phyloP scores from a whole-genome alignment of 345 rosid genomes.

The Anastatica hierochuntica region DNA sequence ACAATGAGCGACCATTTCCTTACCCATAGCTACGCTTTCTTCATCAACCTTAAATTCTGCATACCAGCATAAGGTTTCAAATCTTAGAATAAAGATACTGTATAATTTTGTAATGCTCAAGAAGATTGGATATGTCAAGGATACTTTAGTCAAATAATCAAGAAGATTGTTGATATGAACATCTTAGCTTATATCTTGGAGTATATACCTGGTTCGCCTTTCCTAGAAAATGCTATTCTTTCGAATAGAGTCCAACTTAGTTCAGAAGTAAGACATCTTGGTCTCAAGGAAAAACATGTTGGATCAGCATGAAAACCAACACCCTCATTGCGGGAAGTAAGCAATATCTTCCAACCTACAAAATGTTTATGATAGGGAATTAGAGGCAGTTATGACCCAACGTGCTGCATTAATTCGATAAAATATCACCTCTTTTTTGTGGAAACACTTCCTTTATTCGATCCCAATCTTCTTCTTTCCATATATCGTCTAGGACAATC shows the following conservation, averaged over 20 bases:
- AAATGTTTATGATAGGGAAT: background rate
- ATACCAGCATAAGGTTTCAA: background rate
- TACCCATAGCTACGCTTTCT: constrained; percentile 1
- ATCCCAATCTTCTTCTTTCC: constrained; percentile 34
- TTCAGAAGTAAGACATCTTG: background rate
- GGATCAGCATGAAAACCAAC: constrained; percentile 25
- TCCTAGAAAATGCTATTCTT: constrained; percentile 19
- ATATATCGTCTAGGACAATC: constrained; percentile 37
- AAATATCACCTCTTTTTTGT: background rate
- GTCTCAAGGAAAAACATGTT: background rate
- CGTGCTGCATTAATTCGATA: no score
- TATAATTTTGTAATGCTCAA: no score
- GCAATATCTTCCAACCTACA: constrained; percentile 28
- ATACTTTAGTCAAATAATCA: no score
- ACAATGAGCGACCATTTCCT: constrained; percentile 8
- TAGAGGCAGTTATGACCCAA: background rate
- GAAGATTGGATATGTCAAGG: no score
- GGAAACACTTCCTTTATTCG: constrained; percentile 27
- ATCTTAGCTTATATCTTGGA: no score
- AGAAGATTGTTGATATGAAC: no score
- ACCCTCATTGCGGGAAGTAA: constrained; percentile 36
- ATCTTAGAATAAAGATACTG: background rate
- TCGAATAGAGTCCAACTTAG: constrained; percentile 36
- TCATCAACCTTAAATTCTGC: background rate
- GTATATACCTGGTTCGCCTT: constrained; percentile 8